phyloP scores from a whole-genome alignment of 441 rosid genomes.

The Hura crepitans region DNA sequence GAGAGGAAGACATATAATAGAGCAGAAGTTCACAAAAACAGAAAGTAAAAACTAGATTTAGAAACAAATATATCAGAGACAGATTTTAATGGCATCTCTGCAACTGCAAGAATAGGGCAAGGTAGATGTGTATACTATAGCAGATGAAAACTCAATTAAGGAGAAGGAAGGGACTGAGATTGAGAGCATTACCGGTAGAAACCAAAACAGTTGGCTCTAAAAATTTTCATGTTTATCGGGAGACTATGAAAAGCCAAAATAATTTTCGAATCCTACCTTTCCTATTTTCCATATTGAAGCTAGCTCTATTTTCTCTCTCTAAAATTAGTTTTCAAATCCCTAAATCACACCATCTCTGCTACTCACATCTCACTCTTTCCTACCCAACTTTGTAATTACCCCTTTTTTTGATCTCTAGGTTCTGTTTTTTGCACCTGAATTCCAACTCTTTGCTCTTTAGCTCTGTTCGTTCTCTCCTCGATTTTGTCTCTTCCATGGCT shows the following conservation, averaged over 20 bases:
- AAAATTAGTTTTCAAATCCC: neutral
- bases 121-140: too few species aligned
- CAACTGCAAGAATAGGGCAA: too few species aligned
- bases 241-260: neutral
- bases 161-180: too few species aligned
- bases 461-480: neutral
- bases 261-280: conserved; percentile 36
- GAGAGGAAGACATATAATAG: too few species aligned
- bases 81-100: too few species aligned
- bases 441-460: conserved; percentile 28
- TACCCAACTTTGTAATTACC: neutral
- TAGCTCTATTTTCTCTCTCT: conserved; percentile 14
- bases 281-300: conserved; percentile 11
- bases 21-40: too few species aligned
- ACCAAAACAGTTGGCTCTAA: neutral
- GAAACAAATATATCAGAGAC: too few species aligned
- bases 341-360: conserved; percentile 17
- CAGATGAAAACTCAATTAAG: too few species aligned
- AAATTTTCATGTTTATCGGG: neutral
- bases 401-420: conserved; percentile 1
- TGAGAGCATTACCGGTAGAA: too few species aligned
- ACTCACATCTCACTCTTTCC: neutral
- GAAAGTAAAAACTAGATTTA: too few species aligned
- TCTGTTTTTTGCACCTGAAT: conserved; percentile 4
- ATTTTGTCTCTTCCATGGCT: conserved; percentile 42